These are phyloP conservation scores for Phytophthora agathidicida DNA, from an alignment of 352 stramenopile species.

Conservation along the genomic window DNA sequence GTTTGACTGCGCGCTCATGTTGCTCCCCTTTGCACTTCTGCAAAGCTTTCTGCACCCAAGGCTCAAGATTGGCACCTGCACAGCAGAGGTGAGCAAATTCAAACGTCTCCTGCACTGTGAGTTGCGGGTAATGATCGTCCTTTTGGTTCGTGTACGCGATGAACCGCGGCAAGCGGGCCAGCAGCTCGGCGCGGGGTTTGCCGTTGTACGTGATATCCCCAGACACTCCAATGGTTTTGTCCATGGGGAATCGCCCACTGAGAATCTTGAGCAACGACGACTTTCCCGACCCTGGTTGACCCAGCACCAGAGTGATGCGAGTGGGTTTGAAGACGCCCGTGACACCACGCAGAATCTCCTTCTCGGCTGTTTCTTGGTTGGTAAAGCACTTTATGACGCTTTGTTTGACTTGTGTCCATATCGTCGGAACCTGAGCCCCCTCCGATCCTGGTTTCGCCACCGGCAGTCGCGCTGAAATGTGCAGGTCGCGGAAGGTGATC, in stretches of 20 bases:
- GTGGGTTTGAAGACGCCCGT: constrained; percentile 43
- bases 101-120: constrained; percentile 95
- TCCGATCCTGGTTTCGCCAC: constrained; percentile 24
- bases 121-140: constrained; percentile 87
- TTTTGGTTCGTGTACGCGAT: constrained; percentile 59
- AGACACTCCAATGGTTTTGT: constrained; percentile 44
- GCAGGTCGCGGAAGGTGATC: constrained; percentile 57
- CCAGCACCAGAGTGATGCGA: constrained; percentile 48
- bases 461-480: constrained; percentile 39
- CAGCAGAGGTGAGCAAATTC: constrained; percentile 91
- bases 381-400: constrained; percentile 22
- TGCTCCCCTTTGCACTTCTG: constrained; percentile 45
- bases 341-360: constrained; percentile 46
- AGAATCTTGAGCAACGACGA: constrained; percentile 47
- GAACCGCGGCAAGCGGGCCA: constrained; percentile 36
- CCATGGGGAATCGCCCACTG: constrained; percentile 47
- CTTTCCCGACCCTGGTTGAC: constrained; percentile 48
- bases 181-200: constrained; percentile 22
- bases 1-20: constrained; percentile 35
- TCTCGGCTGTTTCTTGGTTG: constrained; percentile 35
- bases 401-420: constrained; percentile 38
- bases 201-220: constrained; percentile 59
- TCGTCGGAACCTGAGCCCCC: constrained; percentile 35
- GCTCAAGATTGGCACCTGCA: constrained; percentile 44
- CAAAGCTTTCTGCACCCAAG: constrained; percentile 42